Percentiles rank a stretch among this genome's conserved stretches.
phyloP scores from a whole-genome alignment of 2,329 filamentous ascomycete genomes.

The Aspergillus spinulosporus region DNA sequence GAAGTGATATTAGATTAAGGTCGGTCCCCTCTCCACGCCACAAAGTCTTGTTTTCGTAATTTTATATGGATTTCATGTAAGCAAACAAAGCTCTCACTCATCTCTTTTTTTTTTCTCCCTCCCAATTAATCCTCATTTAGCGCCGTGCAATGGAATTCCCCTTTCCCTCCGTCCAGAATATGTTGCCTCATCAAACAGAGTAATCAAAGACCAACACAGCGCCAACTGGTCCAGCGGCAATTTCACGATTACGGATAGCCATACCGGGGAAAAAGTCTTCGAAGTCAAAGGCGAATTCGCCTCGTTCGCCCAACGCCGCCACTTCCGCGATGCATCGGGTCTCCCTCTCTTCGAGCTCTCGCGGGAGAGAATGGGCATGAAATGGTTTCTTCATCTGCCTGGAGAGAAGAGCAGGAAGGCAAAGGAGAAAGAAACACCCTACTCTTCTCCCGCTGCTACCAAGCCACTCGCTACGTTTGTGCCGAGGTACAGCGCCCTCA shows the following conservation, averaged over 20 bases:
- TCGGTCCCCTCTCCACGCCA: too few relatives aligned
- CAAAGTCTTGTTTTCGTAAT: too few relatives aligned
- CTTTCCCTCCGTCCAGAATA: slow-evolving; percentile 15
- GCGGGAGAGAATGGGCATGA: slow-evolving; percentile 21
- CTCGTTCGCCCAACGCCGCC: slow-evolving; percentile 15
- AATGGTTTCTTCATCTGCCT: slow-evolving; percentile 24
- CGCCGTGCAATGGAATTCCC: too few relatives aligned
- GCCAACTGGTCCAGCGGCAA: slow-evolving; percentile 3
- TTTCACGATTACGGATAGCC: slow-evolving; percentile 7
- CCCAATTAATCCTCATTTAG: too few relatives aligned
- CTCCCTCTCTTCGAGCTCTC: slow-evolving; percentile 25
- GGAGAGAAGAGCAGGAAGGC: slow-evolving; percentile 2
- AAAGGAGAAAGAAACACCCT: too few relatives aligned
- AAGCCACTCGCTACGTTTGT: slow-evolving; percentile 19
- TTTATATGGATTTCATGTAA: too few relatives aligned
- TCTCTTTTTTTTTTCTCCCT: too few relatives aligned
- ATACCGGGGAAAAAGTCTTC: slow-evolving; percentile 11
- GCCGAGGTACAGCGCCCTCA: slow-evolving; percentile 15
- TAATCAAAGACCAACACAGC: slow-evolving; percentile 13
- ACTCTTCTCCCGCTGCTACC: not conserved
- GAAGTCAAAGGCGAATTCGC: slow-evolving; percentile 16
- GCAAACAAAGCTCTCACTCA: too few relatives aligned
- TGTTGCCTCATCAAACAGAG: slow-evolving; percentile 8
- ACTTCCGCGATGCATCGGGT: slow-evolving; percentile 22
- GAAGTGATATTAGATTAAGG: too few relatives aligned